Evolutionary conservation across 495 filamentous ascomycete genomes (phyloP).

Genomic region (Durotheca rogersii): DNA sequence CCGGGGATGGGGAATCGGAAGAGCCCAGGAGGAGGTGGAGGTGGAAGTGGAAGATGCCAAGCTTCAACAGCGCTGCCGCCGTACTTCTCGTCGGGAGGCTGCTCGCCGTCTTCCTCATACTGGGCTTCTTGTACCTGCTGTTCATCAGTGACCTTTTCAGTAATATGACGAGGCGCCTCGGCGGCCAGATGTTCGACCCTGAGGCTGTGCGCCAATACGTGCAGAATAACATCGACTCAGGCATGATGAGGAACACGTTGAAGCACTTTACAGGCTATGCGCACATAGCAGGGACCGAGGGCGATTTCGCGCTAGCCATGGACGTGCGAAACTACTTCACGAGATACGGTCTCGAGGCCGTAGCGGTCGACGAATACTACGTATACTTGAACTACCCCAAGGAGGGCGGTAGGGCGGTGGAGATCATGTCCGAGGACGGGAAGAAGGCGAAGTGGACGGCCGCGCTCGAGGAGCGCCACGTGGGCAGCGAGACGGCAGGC

Average conservation of each 20-base stretch:
- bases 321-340: conserved; percentile 76
- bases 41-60: conserved; percentile 34
- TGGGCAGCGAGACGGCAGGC: conserved; percentile 52
- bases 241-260: conserved; percentile 67
- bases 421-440: conserved; percentile 68
- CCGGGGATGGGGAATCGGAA: conserved; percentile 11
- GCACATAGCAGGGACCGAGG: conserved; percentile 88
- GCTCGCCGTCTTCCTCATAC: conserved; percentile 70
- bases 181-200: conserved; percentile 59
- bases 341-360: conserved; percentile 67
- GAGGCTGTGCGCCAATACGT: conserved; percentile 69
- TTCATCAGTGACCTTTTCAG: conserved; percentile 81
- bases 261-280: conserved; percentile 72
- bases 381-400: conserved; percentile 94
- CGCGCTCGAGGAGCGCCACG: conserved; percentile 72
- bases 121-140: conserved; percentile 75
- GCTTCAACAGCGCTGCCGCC: conserved; percentile 29
- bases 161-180: conserved; percentile 54
- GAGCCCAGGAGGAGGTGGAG: conserved; percentile 22
- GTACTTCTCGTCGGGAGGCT: conserved; percentile 69
- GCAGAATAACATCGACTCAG: conserved; percentile 64
- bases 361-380: conserved; percentile 71
- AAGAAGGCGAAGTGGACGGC: conserved; percentile 73
- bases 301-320: conserved; percentile 77
- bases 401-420: conserved; percentile 70